Conservation (phyloP, 2,329 filamentous ascomycete species). For the Ceratocystis alfenasii region DNA sequence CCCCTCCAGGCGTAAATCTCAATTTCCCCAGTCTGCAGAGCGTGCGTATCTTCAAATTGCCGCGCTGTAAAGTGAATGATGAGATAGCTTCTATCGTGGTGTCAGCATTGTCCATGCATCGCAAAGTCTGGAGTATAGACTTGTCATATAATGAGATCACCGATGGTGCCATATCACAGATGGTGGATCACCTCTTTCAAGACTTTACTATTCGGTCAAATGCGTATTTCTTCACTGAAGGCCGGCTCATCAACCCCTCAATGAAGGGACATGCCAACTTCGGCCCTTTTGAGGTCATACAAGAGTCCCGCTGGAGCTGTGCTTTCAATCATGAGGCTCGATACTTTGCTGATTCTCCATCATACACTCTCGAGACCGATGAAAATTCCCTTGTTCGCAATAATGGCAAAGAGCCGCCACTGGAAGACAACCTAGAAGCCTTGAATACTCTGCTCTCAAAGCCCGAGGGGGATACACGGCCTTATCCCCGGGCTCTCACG, state of each 20-base stretch:
- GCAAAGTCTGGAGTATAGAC: slow-evolving; percentile 46
- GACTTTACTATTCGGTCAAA: slow-evolving; percentile 17
- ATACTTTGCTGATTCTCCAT: slow-evolving; percentile 39
- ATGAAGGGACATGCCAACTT: slow-evolving; percentile 29
- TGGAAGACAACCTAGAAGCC: slow-evolving; percentile 28
- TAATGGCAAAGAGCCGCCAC: slow-evolving; percentile 28
- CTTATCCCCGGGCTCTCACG: slow-evolving; percentile 31
- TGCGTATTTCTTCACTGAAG: slow-evolving; percentile 36
- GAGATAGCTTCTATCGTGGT: slow-evolving; percentile 29
- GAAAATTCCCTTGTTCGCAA: slow-evolving; percentile 21
- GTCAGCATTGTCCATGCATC: slow-evolving; percentile 23
- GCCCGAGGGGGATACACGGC: slow-evolving; percentile 20
- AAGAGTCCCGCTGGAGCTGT: slow-evolving; percentile 38
- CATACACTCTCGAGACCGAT: slow-evolving; percentile 27
- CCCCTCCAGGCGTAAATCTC: slow-evolving; percentile 41
- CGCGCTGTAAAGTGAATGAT: slow-evolving; percentile 38
- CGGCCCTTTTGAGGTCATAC: slow-evolving; percentile 35
- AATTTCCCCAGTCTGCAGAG: slow-evolving; percentile 33
- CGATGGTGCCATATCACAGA: slow-evolving; percentile 29
- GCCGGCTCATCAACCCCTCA: slow-evolving; percentile 30
- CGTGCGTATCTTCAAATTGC: slow-evolving; percentile 42
- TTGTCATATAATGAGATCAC: slow-evolving; percentile 41
- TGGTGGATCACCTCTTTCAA: slow-evolving; percentile 11
- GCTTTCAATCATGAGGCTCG: slow-evolving; percentile 37
- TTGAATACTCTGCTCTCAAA: slow-evolving; percentile 25